Evolutionary conservation across 805 yeast genomes (phyloP), one percentile per base, ranked within the genome.

Genomic region (Metschnikowia orientalis): DNA sequence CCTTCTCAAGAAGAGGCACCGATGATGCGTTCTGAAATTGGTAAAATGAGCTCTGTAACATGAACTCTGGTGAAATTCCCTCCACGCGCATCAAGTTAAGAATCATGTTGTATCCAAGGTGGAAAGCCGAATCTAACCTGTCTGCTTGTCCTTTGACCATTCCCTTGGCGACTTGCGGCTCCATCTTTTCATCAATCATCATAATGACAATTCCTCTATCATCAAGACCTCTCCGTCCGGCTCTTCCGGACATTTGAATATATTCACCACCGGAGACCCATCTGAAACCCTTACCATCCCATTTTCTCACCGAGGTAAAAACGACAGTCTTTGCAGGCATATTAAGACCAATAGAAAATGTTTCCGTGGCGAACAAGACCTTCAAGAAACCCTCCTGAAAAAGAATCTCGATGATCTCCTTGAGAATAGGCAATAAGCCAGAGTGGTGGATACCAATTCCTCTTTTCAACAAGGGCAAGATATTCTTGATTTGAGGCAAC

Each of bases 241-340:
- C 99, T 62, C 99, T 80, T 46, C 99, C 99, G 27, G 96, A 86
- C 99, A 92, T 92, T 66, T 92, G 99, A 54, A 92, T 92, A 62
- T 92, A 92, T 64, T 92, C 99, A 68, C 99, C 99, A 39, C 98
- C 98, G 36, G 95, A 85, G 19, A 92, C 97, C 98, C 98, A 92
- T 63, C 99, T 79, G 71, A 90, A 88, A 12, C 90, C 95, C 42
- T 77, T 79, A 50, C 98, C 98, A 64, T 92, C 99, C 95, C 97
- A 92, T 59, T 92, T 92, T 56, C 98, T 78, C 13, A 92, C 98
- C 20, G 90, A 85, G 0, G 98, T 92, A 60, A 92, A 92, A 2
- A 92, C 98, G 27, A 92, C 99, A 0, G 99, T 92, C 52, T 92
- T 92, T 8, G 98, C 97, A 50, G 99, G 99, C 98, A 92, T 92